phyloP scores from a whole-genome alignment of 2,329 filamentous ascomycete genomes.

The Ceratocystis lukuohia region DNA sequence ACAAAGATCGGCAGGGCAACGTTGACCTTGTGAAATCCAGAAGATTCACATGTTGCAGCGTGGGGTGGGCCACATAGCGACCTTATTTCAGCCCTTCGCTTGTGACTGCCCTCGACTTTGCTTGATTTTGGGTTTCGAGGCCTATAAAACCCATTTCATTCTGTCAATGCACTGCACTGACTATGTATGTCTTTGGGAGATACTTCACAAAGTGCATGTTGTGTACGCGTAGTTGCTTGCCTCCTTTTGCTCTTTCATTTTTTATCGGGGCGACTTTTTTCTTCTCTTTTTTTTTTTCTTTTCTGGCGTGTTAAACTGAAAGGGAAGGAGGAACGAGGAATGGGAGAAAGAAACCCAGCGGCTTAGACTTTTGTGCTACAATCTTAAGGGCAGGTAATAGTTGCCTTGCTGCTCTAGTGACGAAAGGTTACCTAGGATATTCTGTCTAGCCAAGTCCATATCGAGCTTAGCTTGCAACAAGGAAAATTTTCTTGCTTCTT shows the following conservation, averaged over 20 bases:
- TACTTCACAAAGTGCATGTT: neutral
- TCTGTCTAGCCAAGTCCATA: neutral
- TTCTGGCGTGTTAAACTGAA: neutral
- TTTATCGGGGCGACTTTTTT: neutral
- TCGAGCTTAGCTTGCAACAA: neutral
- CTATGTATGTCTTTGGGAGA: neutral
- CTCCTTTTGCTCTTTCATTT: neutral
- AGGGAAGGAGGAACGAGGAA: neutral
- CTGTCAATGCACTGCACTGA: neutral
- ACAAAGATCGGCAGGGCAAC: conserved; percentile 4
- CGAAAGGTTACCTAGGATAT: neutral
- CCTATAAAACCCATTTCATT: neutral
- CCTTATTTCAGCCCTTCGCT: neutral
- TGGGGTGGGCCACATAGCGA: neutral
- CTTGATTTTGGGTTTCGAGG: neutral
- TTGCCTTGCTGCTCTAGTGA: neutral
- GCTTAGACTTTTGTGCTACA: neutral
- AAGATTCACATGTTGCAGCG: neutral
- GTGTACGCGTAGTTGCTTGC: neutral
- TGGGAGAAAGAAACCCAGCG: neutral
- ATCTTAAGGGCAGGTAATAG: neutral
- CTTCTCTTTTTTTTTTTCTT: neutral
- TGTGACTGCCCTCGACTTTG: neutral
- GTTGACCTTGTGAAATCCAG: neutral
- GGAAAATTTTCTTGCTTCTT: neutral